Percentiles rank a stretch among this genome's conserved stretches.
phyloP scores from a whole-genome alignment of 148 eudicot species.

The Agrostemma githago region DNA sequence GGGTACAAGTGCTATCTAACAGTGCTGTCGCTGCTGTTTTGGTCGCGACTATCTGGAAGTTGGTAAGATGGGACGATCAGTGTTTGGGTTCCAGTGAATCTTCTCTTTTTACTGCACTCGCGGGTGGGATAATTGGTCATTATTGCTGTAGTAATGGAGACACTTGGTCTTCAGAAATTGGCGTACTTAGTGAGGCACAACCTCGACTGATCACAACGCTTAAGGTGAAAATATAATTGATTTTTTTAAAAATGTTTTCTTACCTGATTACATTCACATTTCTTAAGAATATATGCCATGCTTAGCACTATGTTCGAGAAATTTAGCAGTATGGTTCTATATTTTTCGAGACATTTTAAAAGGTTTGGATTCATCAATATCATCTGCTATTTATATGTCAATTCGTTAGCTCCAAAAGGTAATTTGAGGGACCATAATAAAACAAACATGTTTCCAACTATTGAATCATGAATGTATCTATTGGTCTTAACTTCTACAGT shows the following conservation, averaged over 20 bases:
- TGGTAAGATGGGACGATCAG: conserved; percentile 50
- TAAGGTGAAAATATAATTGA: conserved; percentile 41
- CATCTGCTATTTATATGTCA: neutral
- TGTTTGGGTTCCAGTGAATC: conserved; percentile 84
- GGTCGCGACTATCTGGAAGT: conserved; percentile 51
- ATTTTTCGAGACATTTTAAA: neutral
- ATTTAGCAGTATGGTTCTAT: neutral
- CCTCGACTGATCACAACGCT: conserved; percentile 84
- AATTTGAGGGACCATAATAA: neutral
- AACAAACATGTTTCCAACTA: neutral
- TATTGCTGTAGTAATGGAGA: conserved; percentile 89
- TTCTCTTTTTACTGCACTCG: conserved; percentile 49
- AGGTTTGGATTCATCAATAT: neutral
- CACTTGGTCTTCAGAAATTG: conserved; percentile 98
- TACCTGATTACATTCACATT: neutral
- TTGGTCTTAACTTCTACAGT: neutral
- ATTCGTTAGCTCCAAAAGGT: neutral
- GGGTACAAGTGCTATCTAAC: conserved; percentile 81
- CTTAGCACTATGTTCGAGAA: neutral
- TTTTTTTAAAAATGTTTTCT: neutral
- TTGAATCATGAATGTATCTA: neutral
- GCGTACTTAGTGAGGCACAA: conserved; percentile 72
- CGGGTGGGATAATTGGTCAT: conserved; percentile 89
- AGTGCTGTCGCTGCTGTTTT: conserved; percentile 59
- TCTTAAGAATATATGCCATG: neutral